Evolutionary conservation across 495 filamentous ascomycete species (phyloP).

Genomic region (Viridothelium virens): DNA sequence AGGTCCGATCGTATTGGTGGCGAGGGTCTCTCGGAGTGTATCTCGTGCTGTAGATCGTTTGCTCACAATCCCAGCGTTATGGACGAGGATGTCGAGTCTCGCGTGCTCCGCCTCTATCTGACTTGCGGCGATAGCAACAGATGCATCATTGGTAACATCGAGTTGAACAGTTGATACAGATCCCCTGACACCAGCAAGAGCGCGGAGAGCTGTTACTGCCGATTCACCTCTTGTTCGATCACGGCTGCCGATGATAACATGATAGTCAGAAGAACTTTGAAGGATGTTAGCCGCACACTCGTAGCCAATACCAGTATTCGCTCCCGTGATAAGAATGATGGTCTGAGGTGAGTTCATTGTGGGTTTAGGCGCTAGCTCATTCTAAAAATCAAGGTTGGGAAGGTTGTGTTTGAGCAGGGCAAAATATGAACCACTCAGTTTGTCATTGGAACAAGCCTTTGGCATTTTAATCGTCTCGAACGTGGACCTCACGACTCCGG

Average conservation of each 20-base stretch:
- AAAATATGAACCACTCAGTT: too few species aligned
- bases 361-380: too few species aligned
- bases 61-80: conserved; percentile 9
- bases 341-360: neutral
- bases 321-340: neutral
- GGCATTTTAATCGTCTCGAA: too few species aligned
- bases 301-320: conserved; percentile 9
- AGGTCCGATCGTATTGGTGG: conserved; percentile 32
- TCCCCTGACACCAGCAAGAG: neutral
- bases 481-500: too few species aligned
- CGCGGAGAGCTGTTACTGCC: neutral
- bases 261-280: neutral
- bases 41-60: neutral
- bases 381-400: too few species aligned
- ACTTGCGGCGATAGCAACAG: neutral
- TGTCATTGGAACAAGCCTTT: too few species aligned
- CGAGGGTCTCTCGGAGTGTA: conserved; percentile 16
- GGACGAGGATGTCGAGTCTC: conserved; percentile 1
- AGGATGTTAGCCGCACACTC: neutral
- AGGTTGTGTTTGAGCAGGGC: too few species aligned
- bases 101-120: neutral
- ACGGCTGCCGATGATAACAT: conserved; percentile 12
- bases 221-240: neutral
- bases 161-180: neutral
- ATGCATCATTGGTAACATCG: conserved; percentile 10